Conservation (phyloP, 2,329 filamentous ascomycete species). For the Fusarium veterinarium region DNA sequence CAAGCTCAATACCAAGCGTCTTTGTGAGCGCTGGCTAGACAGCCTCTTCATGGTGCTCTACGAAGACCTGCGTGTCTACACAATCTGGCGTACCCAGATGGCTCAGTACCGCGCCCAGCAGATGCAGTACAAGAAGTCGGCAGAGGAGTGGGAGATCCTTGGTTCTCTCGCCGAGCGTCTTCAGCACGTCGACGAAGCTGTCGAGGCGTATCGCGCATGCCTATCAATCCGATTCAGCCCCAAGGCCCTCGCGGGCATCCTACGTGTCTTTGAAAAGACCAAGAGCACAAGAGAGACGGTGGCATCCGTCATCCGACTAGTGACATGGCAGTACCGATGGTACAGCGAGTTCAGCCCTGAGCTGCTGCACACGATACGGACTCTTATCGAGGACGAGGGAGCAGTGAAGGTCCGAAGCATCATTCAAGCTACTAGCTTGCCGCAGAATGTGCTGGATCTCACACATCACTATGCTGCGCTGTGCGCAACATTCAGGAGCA, state of each 20-base stretch:
- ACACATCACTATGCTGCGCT: slow-evolving; percentile 96
- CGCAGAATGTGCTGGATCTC: slow-evolving; percentile 91
- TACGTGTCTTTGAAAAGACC: slow-evolving; percentile 80
- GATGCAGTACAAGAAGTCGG: slow-evolving; percentile 94
- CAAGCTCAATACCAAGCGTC: slow-evolving; percentile 94
- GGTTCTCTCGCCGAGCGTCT: slow-evolving; percentile 92
- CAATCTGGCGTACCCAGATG: slow-evolving; percentile 99
- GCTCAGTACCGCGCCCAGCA: slow-evolving; percentile 93
- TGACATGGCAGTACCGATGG: slow-evolving; percentile 99
- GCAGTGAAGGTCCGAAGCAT: slow-evolving; percentile 98
- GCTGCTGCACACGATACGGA: slow-evolving; percentile 86
- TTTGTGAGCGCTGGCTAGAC: slow-evolving; percentile 98
- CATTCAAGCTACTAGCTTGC: slow-evolving; percentile 93
- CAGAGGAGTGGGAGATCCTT: slow-evolving; percentile 98
- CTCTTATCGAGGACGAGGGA: slow-evolving; percentile 96
- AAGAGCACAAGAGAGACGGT: slow-evolving; percentile 85
- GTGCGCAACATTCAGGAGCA: slow-evolving; percentile 95
- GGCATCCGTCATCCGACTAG: slow-evolving; percentile 86
- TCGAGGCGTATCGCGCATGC: slow-evolving; percentile 93
- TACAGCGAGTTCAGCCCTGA: slow-evolving; percentile 99
- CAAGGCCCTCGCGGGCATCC: slow-evolving; percentile 87
- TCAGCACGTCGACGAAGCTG: slow-evolving; percentile 90
- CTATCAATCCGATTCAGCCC: slow-evolving; percentile 90
- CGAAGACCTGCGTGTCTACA: slow-evolving; percentile 97
- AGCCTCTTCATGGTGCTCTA: slow-evolving; percentile 99